phyloP scores from a whole-genome alignment of 2,329 filamentous ascomycete genomes.

The Apiospora koreana region DNA sequence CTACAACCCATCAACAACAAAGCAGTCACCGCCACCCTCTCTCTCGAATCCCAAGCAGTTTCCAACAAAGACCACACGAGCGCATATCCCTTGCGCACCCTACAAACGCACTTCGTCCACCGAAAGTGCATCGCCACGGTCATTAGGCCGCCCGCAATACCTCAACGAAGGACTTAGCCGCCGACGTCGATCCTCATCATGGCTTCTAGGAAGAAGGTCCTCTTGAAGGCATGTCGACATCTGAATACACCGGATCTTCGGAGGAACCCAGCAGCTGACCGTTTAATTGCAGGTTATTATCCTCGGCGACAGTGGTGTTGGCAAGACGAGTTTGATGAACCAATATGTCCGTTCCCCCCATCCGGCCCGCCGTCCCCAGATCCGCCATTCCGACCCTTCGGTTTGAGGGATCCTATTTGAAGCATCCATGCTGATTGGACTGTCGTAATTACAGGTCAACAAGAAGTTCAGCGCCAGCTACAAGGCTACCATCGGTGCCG shows the following conservation, averaged over 20 bases:
- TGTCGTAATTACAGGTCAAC: slow-evolving; percentile 72
- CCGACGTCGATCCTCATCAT: slow-evolving; percentile 47
- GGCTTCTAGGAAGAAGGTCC: slow-evolving; percentile 86
- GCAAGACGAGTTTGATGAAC: slow-evolving; percentile 99
- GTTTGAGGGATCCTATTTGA: background rate
- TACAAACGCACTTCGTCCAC: background rate
- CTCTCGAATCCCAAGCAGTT: background rate
- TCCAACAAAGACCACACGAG: background rate
- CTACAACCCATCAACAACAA: slow-evolving; percentile 1
- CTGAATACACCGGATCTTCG: background rate
- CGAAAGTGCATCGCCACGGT: background rate
- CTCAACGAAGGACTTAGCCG: slow-evolving; percentile 6
- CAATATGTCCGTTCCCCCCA: slow-evolving; percentile 84
- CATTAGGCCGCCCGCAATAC: background rate
- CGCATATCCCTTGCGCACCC: background rate
- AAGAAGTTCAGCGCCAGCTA: slow-evolving; percentile 99
- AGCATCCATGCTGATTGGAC: background rate
- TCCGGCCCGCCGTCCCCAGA: background rate
- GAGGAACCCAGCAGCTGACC: background rate
- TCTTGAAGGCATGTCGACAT: slow-evolving; percentile 69
- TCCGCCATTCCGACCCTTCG: background rate
- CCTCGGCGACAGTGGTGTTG: slow-evolving; percentile 96
- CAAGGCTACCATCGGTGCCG: slow-evolving; percentile 98
- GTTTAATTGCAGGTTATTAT: slow-evolving; percentile 80
- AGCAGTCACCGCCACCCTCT: background rate